phyloP scores from a whole-genome alignment of 2,329 filamentous ascomycete genomes.

The Epichloe festucae region DNA sequence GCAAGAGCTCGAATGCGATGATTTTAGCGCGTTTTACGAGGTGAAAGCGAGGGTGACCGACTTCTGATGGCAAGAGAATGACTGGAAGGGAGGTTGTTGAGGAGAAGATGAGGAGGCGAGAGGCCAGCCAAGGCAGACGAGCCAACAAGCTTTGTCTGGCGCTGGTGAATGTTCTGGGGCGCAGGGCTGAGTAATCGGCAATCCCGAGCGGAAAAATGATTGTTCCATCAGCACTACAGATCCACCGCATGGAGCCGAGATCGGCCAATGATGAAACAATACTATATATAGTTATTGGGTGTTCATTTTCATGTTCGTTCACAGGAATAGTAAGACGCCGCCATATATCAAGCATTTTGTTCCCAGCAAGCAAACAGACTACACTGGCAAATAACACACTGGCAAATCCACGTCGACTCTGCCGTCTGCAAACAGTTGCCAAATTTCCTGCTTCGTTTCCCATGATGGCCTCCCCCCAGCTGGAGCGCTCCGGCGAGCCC shows the following conservation, averaged over 20 bases:
- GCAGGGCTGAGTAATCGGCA: neutral
- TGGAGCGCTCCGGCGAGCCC: conserved; percentile 13
- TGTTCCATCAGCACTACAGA: neutral
- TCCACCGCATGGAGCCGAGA: neutral
- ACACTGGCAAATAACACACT: too few relatives aligned
- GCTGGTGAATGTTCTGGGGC: neutral
- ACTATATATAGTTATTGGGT: too few relatives aligned
- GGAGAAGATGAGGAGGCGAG: conserved; percentile 6
- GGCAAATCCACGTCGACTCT: too few relatives aligned
- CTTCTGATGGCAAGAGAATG: conserved; percentile 23
- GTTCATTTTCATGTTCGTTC: too few relatives aligned
- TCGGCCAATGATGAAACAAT: neutral
- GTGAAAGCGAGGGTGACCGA: conserved; percentile 18
- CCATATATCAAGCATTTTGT: neutral
- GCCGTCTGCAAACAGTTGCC: neutral
- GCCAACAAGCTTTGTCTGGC: conserved; percentile 4
- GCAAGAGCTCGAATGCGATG: conserved; percentile 8
- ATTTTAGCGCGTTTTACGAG: conserved; percentile 8
- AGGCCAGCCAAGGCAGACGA: conserved; percentile 3
- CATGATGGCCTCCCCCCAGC: conserved; percentile 19
- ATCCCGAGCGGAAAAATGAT: neutral
- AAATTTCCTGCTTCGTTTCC: neutral
- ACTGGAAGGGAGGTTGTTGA: conserved; percentile 13
- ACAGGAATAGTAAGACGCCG: too few relatives aligned
- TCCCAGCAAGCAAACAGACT: too few relatives aligned